These are phyloP conservation scores for Pulveroboletus sp. DNA, from an alignment of 768 basidiomycete species.

Conservation along the genomic window DNA sequence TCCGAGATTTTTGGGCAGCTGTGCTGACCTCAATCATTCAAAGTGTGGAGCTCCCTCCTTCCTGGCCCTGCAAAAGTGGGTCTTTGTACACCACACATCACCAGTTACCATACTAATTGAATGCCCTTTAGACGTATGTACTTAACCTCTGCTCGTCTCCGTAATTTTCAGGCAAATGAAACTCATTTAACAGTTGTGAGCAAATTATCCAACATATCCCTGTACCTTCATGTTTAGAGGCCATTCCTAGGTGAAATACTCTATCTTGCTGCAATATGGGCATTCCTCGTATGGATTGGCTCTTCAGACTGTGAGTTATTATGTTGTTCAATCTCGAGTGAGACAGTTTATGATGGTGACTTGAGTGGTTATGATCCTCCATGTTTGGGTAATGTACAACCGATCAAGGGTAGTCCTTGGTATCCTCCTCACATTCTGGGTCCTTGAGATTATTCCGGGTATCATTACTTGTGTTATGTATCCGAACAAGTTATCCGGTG, in stretches of 20 bases:
- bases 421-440: constrained; percentile 7
- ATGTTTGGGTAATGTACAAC: constrained; percentile 11
- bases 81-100: not conserved
- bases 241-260: constrained; percentile 3
- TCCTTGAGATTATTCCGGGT: not conserved
- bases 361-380: constrained; percentile 15
- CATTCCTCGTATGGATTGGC: not conserved
- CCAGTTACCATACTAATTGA: not conserved
- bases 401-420: constrained; percentile 7
- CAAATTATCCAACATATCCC: not conserved
- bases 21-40: not conserved
- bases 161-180: not conserved
- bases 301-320: constrained; percentile 11
- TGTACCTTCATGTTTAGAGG: not conserved
- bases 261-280: constrained; percentile 1
- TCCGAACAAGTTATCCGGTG: not conserved
- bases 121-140: constrained; percentile 5
- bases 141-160: not conserved
- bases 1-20: too few relatives aligned
- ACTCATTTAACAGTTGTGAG: constrained; percentile 8
- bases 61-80: constrained; percentile 7
- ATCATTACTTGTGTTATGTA: not conserved
- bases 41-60: constrained; percentile 10
- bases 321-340: not conserved
- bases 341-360: not conserved